A percentile compares a stretch with the other conserved stretches of the same genome.
Evolutionary conservation across 2,329 filamentous ascomycete genomes (phyloP).

Genomic region (Botryotinia convoluta): DNA sequence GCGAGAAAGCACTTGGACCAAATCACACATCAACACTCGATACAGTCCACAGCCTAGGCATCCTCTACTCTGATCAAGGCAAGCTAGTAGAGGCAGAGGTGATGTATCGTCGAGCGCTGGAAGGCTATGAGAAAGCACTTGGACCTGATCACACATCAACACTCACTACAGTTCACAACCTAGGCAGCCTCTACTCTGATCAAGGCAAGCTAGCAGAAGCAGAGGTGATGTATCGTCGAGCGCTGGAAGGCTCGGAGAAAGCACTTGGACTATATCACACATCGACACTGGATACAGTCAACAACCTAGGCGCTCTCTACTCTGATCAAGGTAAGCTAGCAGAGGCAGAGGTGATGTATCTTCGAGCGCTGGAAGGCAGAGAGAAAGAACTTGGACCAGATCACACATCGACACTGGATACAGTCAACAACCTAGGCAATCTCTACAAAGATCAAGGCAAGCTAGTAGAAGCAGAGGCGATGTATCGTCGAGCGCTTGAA

Average conservation of each 20-base stretch:
- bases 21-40: not conserved
- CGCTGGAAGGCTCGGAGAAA: constrained; percentile 20
- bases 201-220: constrained; percentile 19
- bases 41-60: constrained; percentile 23
- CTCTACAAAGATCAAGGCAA: constrained; percentile 14
- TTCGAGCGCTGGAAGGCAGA: constrained; percentile 14
- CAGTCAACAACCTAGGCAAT: not conserved
- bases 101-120: constrained; percentile 23
- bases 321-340: constrained; percentile 8
- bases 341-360: constrained; percentile 25
- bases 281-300: constrained; percentile 19
- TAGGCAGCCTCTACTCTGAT: constrained; percentile 16
- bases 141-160: constrained; percentile 26
- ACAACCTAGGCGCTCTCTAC: constrained; percentile 23
- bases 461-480: constrained; percentile 24
- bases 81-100: constrained; percentile 31
- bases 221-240: constrained; percentile 19
- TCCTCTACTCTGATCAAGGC: constrained; percentile 30
- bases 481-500: constrained; percentile 19
- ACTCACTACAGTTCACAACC: constrained; percentile 22
- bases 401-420: not conserved
- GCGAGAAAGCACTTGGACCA: too few relatives aligned
- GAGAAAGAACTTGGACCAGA: constrained; percentile 16
- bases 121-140: constrained; percentile 23
- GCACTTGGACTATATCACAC: constrained; percentile 10